Base-by-base conservation (phyloP, 2,329 filamentous ascomycete species). In the Cryoendolithus antarcticus region DNA sequence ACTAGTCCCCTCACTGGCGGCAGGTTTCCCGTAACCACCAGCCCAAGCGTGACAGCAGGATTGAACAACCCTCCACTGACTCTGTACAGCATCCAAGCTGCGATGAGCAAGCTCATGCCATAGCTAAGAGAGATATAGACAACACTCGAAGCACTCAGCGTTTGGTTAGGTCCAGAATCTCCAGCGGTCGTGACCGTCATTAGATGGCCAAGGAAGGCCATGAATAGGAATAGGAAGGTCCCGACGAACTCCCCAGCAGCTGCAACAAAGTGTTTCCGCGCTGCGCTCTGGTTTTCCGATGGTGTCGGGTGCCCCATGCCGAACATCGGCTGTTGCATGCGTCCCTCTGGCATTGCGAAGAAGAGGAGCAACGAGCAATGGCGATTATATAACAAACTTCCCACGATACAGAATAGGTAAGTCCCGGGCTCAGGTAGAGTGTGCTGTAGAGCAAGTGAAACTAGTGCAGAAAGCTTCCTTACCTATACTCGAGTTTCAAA, bases 151-250 rank as follows among this genome's bases (percentile, higher is more conserved):
- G 47, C 41, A 29, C 44, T 48, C 21, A 44, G 46, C 10, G 38
- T 44, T 4, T 44, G 45, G 11, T 46, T 48, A 0, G 48, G 42
- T 6, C 40, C 49, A 9, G 34, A 38, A 1, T 49, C 43, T 9
- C 42, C 42, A 2, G 49, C 47, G 30, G 49, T 48, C 2, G 48
- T 42, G 8, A 51, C 48, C 2, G 54, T 38, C 43, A 54, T 54
- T 6, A 42, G 30, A 19, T 55, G 54, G n/a, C 53, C 47, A 1
- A 51, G 41, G 37, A 56, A 58, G 9, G 55, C 56, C 15, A 56
- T 52, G 46, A 51, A 58, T 6, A 59, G 48, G 44, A 59, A 59
- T 44, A 57, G 48, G 27, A 53, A 57, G 1, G 57, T 60, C 1
- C 56, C 57, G 4, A 58, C 53, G 29, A 60, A 59, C 36, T 60